Evolutionary conservation across 2,329 filamentous ascomycete species (phyloP), one percentile per base, ranked within the genome.

Genomic region (Aspergillus sp.): DNA sequence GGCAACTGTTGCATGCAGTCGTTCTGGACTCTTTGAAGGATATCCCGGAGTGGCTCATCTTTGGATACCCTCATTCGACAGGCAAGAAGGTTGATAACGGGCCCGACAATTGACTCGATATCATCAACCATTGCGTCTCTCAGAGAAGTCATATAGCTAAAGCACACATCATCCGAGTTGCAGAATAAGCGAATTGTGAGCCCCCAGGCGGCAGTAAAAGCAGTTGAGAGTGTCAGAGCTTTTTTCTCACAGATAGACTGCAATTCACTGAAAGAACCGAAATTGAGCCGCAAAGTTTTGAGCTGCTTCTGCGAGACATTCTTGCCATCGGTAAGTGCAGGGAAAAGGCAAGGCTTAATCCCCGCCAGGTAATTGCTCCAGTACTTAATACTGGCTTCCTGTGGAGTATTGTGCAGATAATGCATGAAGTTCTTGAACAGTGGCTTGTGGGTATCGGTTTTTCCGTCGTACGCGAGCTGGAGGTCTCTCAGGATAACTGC

Each of bases 151-250:
- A 79, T 73, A 59, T 80, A 81, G 11, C 77, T 77, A 61, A 82
- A 82, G 17, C 73, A 78, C 0, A 91, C 82, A 14, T 97, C 83
- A 17, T 95, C 77, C 0, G 91, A 91, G 7, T 91, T 80, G 0
- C 85, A 85, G 62, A 82, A 74, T 33, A 78, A 78, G 17, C 83
- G 80, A 1, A 96, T 75, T 0, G 86, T 85, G 1, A 84, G 79
- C 0, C 86, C 75, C 89, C 93, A 96, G 2, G 87, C 79, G 3
- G 89, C 87, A 71, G 96, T 89, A 3, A 93, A 78, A 0, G 76
- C 74, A 57, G 81, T 82, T 2, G 81, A 76, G 2, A 82, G 55
- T 0, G 81, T 84, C 17, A 82, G 69, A 4, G 76, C 76, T 48
- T 75, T 68, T 6, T 68, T 63, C 40, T 78, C 75, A 59, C 80